Evolutionary conservation across 805 yeast genomes (phyloP).

Genomic region (Vanderwaltozyma verrucispora): DNA sequence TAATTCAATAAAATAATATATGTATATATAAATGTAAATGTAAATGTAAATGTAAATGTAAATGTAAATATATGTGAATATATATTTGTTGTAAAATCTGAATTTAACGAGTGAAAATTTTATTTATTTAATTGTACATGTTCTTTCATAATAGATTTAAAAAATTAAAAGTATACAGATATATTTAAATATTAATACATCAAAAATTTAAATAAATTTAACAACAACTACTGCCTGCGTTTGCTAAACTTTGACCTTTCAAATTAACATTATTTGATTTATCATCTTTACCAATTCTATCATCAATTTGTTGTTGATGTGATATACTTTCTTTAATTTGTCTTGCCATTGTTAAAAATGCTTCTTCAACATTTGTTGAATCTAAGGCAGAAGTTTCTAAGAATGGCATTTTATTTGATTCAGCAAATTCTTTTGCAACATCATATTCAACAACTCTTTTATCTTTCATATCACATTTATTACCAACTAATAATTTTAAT

Average conservation of each 20-base stretch:
- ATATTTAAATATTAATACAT: too few relatives aligned
- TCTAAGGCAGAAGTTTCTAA: conserved; percentile 93
- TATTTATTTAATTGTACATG: too few relatives aligned
- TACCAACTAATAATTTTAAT: conserved; percentile 90
- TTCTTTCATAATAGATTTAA: too few relatives aligned
- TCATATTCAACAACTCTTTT: conserved; percentile 93
- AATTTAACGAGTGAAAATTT: too few relatives aligned
- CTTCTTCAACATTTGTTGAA: conserved; percentile 96
- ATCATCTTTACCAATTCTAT: conserved; percentile 33
- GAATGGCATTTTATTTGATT: conserved; percentile 80
- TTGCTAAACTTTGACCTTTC: conserved; percentile 53
- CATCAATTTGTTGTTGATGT: conserved; percentile 31
- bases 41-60: too few relatives aligned
- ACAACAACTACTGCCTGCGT: conserved; percentile 40
- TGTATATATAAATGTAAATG: neutral
- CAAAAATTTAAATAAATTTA: conserved; percentile 18
- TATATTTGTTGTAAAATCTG: too few relatives aligned
- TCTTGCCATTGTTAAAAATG: conserved; percentile 96
- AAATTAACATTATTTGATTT: conserved; percentile 51
- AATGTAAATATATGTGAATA: too few relatives aligned
- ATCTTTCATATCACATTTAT: conserved; percentile 88
- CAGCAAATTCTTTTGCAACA: conserved; percentile 96
- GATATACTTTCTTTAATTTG: conserved; percentile 96
- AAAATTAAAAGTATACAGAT: too few relatives aligned
- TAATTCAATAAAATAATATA: conserved; percentile 4